Percentiles rank a stretch among this genome's conserved stretches.
Evolutionary conservation across 345 rosid genomes (phyloP).

Genomic region (Boechera stricta): DNA sequence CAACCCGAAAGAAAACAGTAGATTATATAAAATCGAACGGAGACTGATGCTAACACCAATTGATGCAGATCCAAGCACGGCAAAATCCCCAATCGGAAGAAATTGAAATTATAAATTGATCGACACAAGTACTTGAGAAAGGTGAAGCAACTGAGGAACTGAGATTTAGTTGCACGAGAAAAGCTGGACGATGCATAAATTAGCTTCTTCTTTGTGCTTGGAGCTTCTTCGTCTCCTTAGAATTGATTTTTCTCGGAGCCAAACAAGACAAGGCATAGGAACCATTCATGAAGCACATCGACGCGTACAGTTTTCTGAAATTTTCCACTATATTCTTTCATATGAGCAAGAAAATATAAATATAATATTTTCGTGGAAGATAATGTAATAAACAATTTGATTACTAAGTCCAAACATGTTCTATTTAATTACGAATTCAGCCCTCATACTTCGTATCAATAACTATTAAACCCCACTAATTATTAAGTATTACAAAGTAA

Average conservation of each 20-base stretch:
- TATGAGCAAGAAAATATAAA: not conserved
- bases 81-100: slow-evolving; percentile 2
- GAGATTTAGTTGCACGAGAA: slow-evolving; percentile 6
- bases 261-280: slow-evolving; percentile 4
- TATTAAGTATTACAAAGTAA: not conserved
- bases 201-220: slow-evolving; percentile 22
- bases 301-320: not conserved
- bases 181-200: not conserved
- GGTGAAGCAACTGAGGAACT: not conserved
- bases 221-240: slow-evolving; percentile 20
- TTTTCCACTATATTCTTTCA: not conserved
- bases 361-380: not conserved
- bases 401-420: not conserved
- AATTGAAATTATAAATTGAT: slow-evolving; percentile 10
- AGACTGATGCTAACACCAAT: not conserved
- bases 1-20: not conserved
- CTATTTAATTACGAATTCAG: not conserved
- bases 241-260: slow-evolving; percentile 12
- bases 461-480: not conserved
- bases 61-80: slow-evolving; percentile 27
- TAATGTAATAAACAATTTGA: not conserved
- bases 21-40: not conserved
- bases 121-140: not conserved
- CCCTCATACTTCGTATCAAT: not conserved
- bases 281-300: not conserved